Conservation (phyloP, 345 rosid genomes). For the Rhodamnia argentea region DNA sequence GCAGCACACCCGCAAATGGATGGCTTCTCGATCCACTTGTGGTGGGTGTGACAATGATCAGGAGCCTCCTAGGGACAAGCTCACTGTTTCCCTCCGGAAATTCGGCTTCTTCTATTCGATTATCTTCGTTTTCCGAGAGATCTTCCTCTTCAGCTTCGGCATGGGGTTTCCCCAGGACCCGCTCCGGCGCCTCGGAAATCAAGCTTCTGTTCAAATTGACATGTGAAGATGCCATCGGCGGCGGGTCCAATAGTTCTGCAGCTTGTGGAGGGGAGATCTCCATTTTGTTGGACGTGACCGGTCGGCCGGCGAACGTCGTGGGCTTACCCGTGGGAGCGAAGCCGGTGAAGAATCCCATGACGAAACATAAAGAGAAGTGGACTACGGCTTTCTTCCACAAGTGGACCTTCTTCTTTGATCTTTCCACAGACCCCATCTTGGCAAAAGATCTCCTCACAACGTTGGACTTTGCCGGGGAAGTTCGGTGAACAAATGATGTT, state of each 20-base stretch:
- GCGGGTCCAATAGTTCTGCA: background rate
- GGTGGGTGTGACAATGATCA: constrained; percentile 59
- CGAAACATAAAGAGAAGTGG: constrained; percentile 77
- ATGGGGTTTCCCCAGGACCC: background rate
- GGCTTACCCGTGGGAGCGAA: constrained; percentile 72
- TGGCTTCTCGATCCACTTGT: constrained; percentile 11
- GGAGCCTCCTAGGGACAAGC: constrained; percentile 28
- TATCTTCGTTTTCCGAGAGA: background rate
- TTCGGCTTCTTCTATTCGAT: background rate
- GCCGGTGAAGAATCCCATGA: constrained; percentile 91
- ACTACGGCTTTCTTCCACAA: constrained; percentile 83
- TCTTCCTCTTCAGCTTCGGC: background rate
- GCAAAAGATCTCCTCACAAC: background rate
- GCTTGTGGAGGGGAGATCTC: background rate
- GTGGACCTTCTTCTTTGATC: constrained; percentile 79
- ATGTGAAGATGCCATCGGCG: background rate
- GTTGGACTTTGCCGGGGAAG: background rate
- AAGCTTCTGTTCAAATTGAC: background rate
- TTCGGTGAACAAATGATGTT: background rate
- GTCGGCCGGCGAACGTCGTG: constrained; percentile 2
- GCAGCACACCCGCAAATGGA: constrained; percentile 27
- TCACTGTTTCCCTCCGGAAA: background rate
- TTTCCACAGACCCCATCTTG: constrained; percentile 28
- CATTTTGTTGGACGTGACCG: background rate
- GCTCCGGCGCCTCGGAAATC: background rate